Evolutionary conservation across 192 early-diverging fungal genomes (phyloP), one percentile per base, ranked within the genome.

Genomic region (Backusella luteola): DNA sequence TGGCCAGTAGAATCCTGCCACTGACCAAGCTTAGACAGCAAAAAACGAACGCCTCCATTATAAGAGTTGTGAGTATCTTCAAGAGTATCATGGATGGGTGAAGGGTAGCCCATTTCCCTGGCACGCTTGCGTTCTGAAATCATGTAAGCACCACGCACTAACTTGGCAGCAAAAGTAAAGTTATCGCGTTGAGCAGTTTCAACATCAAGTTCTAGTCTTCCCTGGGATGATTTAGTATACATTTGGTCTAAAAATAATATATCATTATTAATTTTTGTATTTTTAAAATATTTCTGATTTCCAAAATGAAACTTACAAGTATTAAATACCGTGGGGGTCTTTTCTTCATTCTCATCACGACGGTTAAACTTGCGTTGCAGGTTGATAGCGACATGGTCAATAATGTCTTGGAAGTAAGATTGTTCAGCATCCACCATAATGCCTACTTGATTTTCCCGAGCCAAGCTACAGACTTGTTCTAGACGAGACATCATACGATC

Each of bases 361-460:
- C 77, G 73, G 85, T 99, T 97, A 85, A 90, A 95, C 76, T 87
- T 85, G 67, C 84, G 79, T 83, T 89, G 88, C 46, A 99, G 81
- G 19, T 85, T 84, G 34, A 95, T 81, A 11, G 92, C 92, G 2
- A 96, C 85, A 75, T 91, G 89, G 66, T 99, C 95, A 81, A 99
- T 95, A 39, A 94, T 93, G 1, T 92, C 88, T 85, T 97, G 97
- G 87, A 96, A 96, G 84, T 97, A 95, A 14, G 92, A 87, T 83
- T 96, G 95, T 81, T 99, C 97, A 68, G 97, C 97, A 72, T 99
- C 97, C 9, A 99, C 84, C 87, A 96, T 92, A 34, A 97, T 78
- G 11, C 92, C 86, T n/a, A 96, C 94, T 52, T 89, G 81, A 23
- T 81, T 79, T 38, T 83, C 74, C 17, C 81, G 75, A 8, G 96